phyloP scores from a whole-genome alignment of 2,329 filamentous ascomycete species.

The Fusarium keratoplasticum region DNA sequence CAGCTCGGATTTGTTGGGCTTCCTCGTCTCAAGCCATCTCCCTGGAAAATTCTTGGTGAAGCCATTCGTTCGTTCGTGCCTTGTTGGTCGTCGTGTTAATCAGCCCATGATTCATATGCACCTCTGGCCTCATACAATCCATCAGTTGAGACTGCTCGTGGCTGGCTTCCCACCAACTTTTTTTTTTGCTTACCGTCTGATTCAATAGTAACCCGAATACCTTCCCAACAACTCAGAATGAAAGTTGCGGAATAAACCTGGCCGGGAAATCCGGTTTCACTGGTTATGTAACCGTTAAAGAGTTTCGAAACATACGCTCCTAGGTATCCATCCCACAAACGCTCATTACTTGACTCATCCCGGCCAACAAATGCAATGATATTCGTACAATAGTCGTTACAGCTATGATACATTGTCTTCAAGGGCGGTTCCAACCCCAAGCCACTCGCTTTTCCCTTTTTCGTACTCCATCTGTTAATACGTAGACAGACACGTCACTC shows the following conservation, averaged over 20 bases:
- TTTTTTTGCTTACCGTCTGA: neutral
- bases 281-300: neutral
- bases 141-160: conserved; percentile 4
- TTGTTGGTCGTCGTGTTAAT: conserved; percentile 14
- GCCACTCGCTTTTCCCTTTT: neutral
- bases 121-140: conserved; percentile 25
- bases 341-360: neutral
- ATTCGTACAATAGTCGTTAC: conserved; percentile 15
- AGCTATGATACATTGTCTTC: conserved; percentile 14
- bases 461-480: neutral
- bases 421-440: neutral
- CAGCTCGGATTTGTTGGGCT: neutral
- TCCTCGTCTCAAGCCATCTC: neutral
- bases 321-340: neutral
- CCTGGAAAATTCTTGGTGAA: neutral
- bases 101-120: conserved; percentile 29
- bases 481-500: neutral
- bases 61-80: neutral
- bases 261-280: neutral
- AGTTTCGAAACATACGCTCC: neutral
- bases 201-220: neutral
- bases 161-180: conserved; percentile 6
- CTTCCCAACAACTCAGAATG: conserved; percentile 18
- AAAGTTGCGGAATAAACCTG: no score
- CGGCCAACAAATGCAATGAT: neutral